Conservation (phyloP, 306 rosid genomes). For the Pyrus betulifolia region DNA sequence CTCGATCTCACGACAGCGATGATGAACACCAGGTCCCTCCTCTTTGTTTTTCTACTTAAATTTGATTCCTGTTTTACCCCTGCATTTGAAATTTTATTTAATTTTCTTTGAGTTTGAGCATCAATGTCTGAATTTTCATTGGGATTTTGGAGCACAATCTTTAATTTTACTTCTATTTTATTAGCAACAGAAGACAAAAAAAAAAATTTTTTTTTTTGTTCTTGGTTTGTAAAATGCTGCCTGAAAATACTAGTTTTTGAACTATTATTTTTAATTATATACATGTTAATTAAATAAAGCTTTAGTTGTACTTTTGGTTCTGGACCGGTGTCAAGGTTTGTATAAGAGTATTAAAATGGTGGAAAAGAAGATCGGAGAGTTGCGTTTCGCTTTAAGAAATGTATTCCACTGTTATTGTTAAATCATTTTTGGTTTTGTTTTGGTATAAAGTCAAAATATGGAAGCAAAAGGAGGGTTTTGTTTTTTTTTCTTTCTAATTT, state of each 20-base stretch:
- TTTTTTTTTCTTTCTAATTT: too few species aligned
- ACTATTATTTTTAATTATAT: too few species aligned
- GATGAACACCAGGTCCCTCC: conserved; percentile 57
- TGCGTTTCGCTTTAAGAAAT: not conserved
- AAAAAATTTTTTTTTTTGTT: not conserved
- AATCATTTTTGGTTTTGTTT: not conserved
- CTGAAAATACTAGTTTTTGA: not conserved
- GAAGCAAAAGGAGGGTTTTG: not conserved
- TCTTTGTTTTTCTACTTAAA: not conserved
- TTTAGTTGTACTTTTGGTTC: not conserved
- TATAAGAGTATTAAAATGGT: not conserved
- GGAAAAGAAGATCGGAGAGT: not conserved
- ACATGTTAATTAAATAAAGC: not conserved
- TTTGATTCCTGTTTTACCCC: not conserved
- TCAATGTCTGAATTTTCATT: not conserved
- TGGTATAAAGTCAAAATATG: not conserved
- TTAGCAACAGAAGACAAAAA: not conserved
- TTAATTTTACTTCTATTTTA: not conserved
- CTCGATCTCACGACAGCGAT: conserved; percentile 72
- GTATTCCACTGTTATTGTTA: not conserved
- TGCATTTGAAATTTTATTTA: not conserved
- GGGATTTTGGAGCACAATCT: too few species aligned
- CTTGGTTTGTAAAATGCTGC: not conserved
- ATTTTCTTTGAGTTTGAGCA: not conserved
- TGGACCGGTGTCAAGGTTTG: not conserved